Base-by-base conservation (phyloP, 2,329 filamentous ascomycete species). In the Fusarium vanettenii region DNA sequence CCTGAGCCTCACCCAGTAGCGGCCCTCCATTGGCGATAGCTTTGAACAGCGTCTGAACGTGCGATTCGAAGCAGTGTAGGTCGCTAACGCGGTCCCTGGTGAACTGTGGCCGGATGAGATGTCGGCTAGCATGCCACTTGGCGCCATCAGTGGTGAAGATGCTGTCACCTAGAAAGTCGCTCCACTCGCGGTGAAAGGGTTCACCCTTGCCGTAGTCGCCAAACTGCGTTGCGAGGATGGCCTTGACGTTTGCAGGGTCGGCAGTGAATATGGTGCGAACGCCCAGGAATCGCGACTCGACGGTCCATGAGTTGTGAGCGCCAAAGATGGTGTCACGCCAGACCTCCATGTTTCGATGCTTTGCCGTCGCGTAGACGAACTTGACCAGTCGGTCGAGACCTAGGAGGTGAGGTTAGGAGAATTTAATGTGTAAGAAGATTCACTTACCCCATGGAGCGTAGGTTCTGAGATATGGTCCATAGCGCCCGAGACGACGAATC, bases 181-280 rank as follows among this genome's bases (percentile, higher is more conserved):
- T 87, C 92, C 93, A 97, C 61, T 95, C 92, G 10, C 83, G 76
- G 77, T 95, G 92, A 84, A 97, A 97, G 25, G 86, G 83, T 71
- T 91, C 84, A 8, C 95, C 95, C 81, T 98, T 95, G 77, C 95
- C 95, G 80, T 92, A 98, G 79, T 97, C 94, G 45, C 76, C 66
- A 80, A 98, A 98, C 80, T 98, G 94, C 1, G 92, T 93, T 0
- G 95, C 94, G n/a, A 98, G 87, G 25, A 98, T 88, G 7, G 95
- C 94, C 82, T 98, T 97, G 85, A 97, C 93, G 80, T 98, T 98
- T 79, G 97, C 94, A 1, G 93, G 93, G 76, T 98, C 95, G 6
- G 90, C 89, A 0, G 95, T 98, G 79, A 97, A 88, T 69, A 97
- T 82, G 25, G 92, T 82, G n/a, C 93, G 90, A 57, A 84, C 81